A percentile compares a stretch with the other conserved stretches of the same genome.
These are phyloP conservation scores for Daldinia bambusicola DNA, from an alignment of 495 filamentous ascomycete species.

Conservation along the genomic window DNA sequence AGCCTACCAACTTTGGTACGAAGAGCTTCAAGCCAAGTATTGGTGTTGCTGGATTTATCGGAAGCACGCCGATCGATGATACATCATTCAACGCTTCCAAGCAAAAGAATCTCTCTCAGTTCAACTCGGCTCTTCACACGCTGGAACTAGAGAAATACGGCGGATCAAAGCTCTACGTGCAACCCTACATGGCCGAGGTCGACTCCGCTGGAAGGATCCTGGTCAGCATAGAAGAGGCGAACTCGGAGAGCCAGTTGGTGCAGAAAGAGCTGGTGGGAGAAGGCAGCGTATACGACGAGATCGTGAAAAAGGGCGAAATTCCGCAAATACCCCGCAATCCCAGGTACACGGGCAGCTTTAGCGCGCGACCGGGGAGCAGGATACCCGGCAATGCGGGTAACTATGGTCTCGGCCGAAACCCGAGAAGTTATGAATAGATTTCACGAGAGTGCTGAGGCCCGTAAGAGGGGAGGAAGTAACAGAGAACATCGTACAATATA, in stretches of 20 bases:
- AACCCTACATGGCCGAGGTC: slow-evolving; percentile 64
- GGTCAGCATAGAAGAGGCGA: slow-evolving; percentile 60
- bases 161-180: slow-evolving; percentile 73
- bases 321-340: slow-evolving; percentile 14
- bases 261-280: slow-evolving; percentile 60
- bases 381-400: slow-evolving; percentile 14
- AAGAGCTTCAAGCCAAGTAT: slow-evolving; percentile 46
- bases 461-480: background rate
- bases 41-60: slow-evolving; percentile 63
- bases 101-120: background rate
- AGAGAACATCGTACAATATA: slow-evolving; percentile 23
- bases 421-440: background rate
- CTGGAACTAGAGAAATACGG: slow-evolving; percentile 70
- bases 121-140: slow-evolving; percentile 46
- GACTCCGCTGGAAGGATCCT: slow-evolving; percentile 68
- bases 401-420: slow-evolving; percentile 21
- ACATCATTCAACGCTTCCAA: slow-evolving; percentile 44
- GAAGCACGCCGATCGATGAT: slow-evolving; percentile 44
- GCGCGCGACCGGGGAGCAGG: background rate
- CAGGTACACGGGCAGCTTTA: background rate
- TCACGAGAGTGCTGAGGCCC: too few relatives aligned
- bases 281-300: slow-evolving; percentile 43
- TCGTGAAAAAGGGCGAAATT: slow-evolving; percentile 15
- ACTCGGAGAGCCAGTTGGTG: slow-evolving; percentile 59
- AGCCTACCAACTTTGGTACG: slow-evolving; percentile 43